Base-by-base conservation (phyloP, 805 yeast species). In the Lipomyces yamanashiensis region DNA sequence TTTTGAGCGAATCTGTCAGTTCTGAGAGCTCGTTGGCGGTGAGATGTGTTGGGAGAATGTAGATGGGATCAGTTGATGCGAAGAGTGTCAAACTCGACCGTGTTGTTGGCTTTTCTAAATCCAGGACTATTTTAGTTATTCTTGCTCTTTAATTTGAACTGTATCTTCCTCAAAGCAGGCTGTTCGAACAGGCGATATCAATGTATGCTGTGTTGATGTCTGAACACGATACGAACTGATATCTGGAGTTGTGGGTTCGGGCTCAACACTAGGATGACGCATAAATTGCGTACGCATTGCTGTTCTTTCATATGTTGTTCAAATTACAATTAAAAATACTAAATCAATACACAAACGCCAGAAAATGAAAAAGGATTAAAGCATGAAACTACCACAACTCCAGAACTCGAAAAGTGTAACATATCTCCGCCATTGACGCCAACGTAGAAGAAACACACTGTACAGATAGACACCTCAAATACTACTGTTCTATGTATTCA, bases 11-110 rank as follows among this genome's bases (percentile, higher is more conserved):
- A 2, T 15, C 19, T 2, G 17, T 17, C 36, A 39, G 44, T 10
- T 13, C 34, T 19, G n/a, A n/a, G 49, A 13, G 17, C 40, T 59
- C 59, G 17, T 19, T 39, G n/a, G 17, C 48, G 12, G 62, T 39
- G 17, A 65, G 48, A 33, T 59, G 68, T 6, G 56, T 62, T 12
- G 68, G 67, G 8, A 65, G 63, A 2, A 64, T 44, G 40, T 58
- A 58, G 43, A 62, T 49, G 43, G 50, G 48, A 15, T 52, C 56
- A 13, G 43, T n/a, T 7, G 50, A 28, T 7, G 48, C 15, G 28
- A 61, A 55, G 36, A 54, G 17, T n/a, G 52, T 7, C 52, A 45
- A 28, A 37, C 5, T 13, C 5, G 33, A 12, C 9, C 43, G 33
- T 19, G 36, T 33, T 9, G 28, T 13, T 36, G 28, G 12, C 2